Conservation (phyloP, 1,139 yeast species). For the Yamadazyma triangularis region DNA sequence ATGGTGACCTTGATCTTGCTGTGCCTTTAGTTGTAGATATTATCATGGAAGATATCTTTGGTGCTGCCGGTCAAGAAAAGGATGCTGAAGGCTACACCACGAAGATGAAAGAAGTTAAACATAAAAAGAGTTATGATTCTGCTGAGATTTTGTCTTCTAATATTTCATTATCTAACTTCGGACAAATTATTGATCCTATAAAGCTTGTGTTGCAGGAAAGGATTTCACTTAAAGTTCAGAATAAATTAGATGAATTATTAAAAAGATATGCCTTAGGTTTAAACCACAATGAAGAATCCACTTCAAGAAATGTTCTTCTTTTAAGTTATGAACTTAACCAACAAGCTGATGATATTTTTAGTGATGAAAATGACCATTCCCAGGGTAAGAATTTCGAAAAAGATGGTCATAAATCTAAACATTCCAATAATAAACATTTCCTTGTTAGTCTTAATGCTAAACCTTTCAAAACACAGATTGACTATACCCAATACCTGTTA, state of each 20-base stretch:
- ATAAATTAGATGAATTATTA: conserved; percentile 73
- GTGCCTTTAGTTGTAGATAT: conserved; percentile 59
- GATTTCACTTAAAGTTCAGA: conserved; percentile 63
- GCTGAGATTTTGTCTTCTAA: conserved; percentile 72
- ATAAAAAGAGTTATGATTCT: conserved; percentile 83
- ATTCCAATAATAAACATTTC: conserved; percentile 51
- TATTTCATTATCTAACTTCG: conserved; percentile 57
- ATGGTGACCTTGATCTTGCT: conserved; percentile 76
- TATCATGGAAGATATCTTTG: conserved; percentile 91
- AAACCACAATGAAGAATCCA: conserved; percentile 61
- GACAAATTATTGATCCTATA: conserved; percentile 65
- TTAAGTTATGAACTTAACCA: conserved; percentile 72
- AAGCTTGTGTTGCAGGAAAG: conserved; percentile 62
- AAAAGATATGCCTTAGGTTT: conserved; percentile 76
- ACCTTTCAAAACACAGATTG: conserved; percentile 48
- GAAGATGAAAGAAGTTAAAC: conserved; percentile 86
- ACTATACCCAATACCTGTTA: conserved; percentile 44
- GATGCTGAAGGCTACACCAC: conserved; percentile 90
- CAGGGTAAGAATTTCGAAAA: too few relatives aligned
- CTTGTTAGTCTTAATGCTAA: conserved; percentile 63
- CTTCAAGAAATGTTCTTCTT: conserved; percentile 55
- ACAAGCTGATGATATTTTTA: conserved; percentile 40
- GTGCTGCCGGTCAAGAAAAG: conserved; percentile 89
- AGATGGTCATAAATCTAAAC: conserved; percentile 9
- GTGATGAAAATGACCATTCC: too few relatives aligned